Base-by-base conservation (phyloP, 2,329 filamentous ascomycete genomes). In the Zarea fungicola region DNA sequence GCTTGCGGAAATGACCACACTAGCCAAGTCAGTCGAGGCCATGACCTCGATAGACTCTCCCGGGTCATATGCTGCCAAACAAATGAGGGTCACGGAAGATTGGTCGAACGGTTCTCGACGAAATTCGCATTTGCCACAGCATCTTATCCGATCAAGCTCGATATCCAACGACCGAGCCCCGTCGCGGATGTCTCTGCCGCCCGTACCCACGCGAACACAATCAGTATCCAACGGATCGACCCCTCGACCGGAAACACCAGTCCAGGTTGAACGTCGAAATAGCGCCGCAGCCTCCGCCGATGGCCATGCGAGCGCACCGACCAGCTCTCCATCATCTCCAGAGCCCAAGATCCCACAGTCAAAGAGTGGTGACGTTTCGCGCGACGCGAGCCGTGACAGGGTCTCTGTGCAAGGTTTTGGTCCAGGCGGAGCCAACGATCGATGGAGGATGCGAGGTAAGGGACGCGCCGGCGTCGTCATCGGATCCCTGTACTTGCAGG, bases 401-500 rank as follows among this genome's bases (percentile, higher is more conserved):
- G 82, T 79, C 57, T 81, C 71, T 62, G 87, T 78, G 3, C 80
- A 83, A 52, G 89, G 89, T 0, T 89, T 95, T 60, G 83, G 83
- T 0, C 73, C 81, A 1, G 79, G 81, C 42, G 85, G 85, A 49
- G 73, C 85, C 52, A 86, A 84, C 56, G 89, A 96, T 61, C 77
- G 86, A 54, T 87, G 83, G 63, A 84, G 89, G 53, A 84, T 85
- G 56, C 89, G 89, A 63, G 89, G 89, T 25, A 91, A 87, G 64
- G 85, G 87, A 23, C 83, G 92, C 48, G 78, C 88, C 13, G 81
- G 82, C 19, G 84, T 96, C 49, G 79, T 95, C 8, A 76, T 95
- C 56, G 92, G 89, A 1, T 89, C 87, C 14, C 74, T 96, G 55
- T 95, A 92, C 64, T 79, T 99, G 57, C 87, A 91, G 65, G 87